phyloP scores from a whole-genome alignment of 2,329 filamentous ascomycete species.

The Fusarium protoensiforme region DNA sequence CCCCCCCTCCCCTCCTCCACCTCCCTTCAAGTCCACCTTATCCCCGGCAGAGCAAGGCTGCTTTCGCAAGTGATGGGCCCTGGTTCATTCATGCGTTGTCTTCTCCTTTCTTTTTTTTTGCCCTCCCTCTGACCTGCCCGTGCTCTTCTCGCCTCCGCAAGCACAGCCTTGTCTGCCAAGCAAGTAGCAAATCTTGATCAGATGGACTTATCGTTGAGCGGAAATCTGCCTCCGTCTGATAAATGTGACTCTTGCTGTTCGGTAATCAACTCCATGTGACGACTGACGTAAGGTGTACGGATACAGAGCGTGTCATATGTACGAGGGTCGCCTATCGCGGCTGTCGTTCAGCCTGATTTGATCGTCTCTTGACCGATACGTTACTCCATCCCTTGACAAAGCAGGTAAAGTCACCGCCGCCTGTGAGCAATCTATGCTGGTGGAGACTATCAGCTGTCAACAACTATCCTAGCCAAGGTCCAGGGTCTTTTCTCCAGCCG shows the following conservation, averaged over 20 bases:
- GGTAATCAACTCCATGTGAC: not conserved
- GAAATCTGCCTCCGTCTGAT: not conserved
- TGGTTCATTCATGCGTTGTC: conserved; percentile 1
- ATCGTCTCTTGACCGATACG: not conserved
- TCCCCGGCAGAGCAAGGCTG: not conserved
- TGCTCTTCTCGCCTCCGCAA: not conserved
- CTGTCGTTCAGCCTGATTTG: not conserved
- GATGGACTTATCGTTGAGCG: not conserved
- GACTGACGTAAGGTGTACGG: conserved; percentile 1
- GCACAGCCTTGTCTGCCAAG: conserved; percentile 1
- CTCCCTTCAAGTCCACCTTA: conserved; percentile 7
- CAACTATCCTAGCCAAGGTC: not conserved
- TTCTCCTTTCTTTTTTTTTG: not conserved
- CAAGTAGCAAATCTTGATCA: not conserved
- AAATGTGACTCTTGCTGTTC: not conserved
- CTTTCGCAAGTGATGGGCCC: not conserved
- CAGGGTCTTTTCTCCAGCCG: not conserved
- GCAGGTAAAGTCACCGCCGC: not conserved
- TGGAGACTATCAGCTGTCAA: not conserved
- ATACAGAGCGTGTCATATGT: not conserved
- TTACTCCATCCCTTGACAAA: conserved; percentile 1
- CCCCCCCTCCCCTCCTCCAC: not conserved
- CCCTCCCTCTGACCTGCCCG: not conserved
- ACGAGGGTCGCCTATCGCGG: conserved; percentile 7
- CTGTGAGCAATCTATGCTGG: not conserved